These are phyloP conservation scores for Aureococcus anophagefferens DNA, from an alignment of 108 stramenopile genomes.

Conservation along the genomic window DNA sequence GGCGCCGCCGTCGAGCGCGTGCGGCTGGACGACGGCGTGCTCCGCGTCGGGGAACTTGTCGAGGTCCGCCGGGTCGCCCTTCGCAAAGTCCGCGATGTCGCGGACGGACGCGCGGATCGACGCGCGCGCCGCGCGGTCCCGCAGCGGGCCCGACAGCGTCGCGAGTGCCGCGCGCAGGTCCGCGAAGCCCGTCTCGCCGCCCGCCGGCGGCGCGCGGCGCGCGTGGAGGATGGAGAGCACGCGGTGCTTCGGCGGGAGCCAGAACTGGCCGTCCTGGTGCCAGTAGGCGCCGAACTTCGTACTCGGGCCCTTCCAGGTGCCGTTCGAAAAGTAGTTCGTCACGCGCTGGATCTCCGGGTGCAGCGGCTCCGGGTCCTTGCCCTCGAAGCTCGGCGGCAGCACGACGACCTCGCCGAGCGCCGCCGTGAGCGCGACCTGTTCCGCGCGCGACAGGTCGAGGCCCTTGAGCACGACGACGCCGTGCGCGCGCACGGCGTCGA, in stretches of 20 bases:
- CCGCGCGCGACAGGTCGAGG: background rate
- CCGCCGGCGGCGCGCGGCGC: background rate
- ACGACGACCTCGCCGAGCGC: background rate
- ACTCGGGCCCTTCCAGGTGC: background rate
- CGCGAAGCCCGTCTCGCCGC: background rate
- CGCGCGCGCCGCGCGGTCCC: background rate
- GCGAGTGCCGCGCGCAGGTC: background rate
- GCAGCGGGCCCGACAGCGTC: background rate
- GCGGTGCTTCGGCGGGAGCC: background rate
- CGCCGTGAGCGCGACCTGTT: background rate
- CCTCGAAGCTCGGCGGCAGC: background rate
- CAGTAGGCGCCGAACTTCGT: background rate
- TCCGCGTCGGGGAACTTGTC: background rate
- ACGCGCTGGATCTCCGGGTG: background rate
- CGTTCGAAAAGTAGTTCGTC: background rate
- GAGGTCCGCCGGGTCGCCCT: background rate
- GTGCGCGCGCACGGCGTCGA: background rate
- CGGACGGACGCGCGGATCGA: background rate
- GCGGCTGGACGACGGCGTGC: background rate
- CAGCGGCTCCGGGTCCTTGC: background rate
- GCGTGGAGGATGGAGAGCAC: background rate
- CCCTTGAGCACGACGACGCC: background rate
- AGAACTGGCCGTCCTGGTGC: slow-evolving; percentile 1
- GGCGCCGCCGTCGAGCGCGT: background rate
- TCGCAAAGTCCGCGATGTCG: background rate